A percentile compares a stretch with the other conserved stretches of the same genome.
These are phyloP conservation scores for Aspergillus egyptiacus DNA, from an alignment of 495 filamentous ascomycete genomes.

Conservation along the genomic window DNA sequence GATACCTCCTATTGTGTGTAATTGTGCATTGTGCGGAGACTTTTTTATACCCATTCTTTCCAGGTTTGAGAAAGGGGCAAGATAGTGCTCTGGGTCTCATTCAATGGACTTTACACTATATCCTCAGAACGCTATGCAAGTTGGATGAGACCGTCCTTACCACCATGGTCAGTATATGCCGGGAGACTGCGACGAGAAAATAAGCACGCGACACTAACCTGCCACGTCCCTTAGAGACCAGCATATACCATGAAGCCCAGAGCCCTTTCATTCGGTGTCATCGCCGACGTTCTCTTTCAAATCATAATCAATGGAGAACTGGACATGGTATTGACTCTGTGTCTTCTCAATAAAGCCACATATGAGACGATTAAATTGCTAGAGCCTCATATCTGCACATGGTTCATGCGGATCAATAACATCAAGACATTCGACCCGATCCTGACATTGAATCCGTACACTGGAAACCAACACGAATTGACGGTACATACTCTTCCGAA, in stretches of 20 bases:
- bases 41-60: conserved; percentile 9
- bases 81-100: neutral
- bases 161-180: conserved; percentile 10
- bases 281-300: conserved; percentile 29
- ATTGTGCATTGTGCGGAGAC: conserved; percentile 4
- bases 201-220: conserved; percentile 5
- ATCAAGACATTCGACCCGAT: conserved; percentile 21
- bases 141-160: conserved; percentile 2
- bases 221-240: conserved; percentile 10
- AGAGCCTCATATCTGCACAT: conserved; percentile 24
- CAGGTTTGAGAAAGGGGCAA: neutral
- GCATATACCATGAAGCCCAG: conserved; percentile 8
- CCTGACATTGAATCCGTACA: conserved; percentile 21
- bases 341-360: conserved; percentile 24
- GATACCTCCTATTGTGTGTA: neutral
- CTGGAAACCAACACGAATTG: conserved; percentile 17
- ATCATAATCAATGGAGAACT: conserved; percentile 26
- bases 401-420: conserved; percentile 24
- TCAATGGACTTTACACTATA: conserved; percentile 7
- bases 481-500: conserved; percentile 21
- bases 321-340: conserved; percentile 17
- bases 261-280: conserved; percentile 18
- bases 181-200: neutral
- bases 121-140: conserved; percentile 6
- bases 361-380: conserved; percentile 24